Evolutionary conservation across 805 yeast genomes (phyloP), one percentile per base, ranked within the genome.

Genomic region (Wickerhamomyces xylosicus): DNA sequence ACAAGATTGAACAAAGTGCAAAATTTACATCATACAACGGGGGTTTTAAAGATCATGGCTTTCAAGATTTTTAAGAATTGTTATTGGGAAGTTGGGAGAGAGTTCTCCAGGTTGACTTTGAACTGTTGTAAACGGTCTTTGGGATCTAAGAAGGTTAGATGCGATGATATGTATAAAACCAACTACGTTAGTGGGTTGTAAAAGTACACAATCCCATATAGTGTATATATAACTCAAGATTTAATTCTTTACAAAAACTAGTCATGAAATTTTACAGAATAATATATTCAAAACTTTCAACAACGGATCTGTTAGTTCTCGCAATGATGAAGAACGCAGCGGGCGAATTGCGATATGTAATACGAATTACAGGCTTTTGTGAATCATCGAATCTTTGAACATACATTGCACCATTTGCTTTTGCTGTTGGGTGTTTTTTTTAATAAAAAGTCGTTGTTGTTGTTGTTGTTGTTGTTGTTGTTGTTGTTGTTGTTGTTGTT

Each of bases 11-110:
- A 56, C 25, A 43, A 50, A 4, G 64, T 75, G 15, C 53, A 58
- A 21, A 61, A 67, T 40, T 68, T 64, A 48, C 66, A 75, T 41
- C 61, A 72, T 37, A 58, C 77, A 21, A 70, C 72, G 10, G 89
- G 89, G 1, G 53, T 82, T 35, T 52, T 79, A 44, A 61, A 60
- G 36, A 8, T 28, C 6, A 47, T 69, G 42, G 63, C 74, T 35
- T 63, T 70, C 13, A 54, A 57, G n/a, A 53, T 61, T 29, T 61
- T 68, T 41, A 53, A 52, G 25, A 54, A 53, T 16, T 63, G 72
- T 37, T 65, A 67, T 37, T 79, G 79, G 76, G 74, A 73, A 35
- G 59, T 77, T 37, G 78, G 78, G 11, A 59, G 61, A 35, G 86
- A 79, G 49, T 66, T 73, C 44, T 67, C 78, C 1, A 65, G 66